phyloP scores from a whole-genome alignment of 495 filamentous ascomycete species.

The Lophium mytilinum region DNA sequence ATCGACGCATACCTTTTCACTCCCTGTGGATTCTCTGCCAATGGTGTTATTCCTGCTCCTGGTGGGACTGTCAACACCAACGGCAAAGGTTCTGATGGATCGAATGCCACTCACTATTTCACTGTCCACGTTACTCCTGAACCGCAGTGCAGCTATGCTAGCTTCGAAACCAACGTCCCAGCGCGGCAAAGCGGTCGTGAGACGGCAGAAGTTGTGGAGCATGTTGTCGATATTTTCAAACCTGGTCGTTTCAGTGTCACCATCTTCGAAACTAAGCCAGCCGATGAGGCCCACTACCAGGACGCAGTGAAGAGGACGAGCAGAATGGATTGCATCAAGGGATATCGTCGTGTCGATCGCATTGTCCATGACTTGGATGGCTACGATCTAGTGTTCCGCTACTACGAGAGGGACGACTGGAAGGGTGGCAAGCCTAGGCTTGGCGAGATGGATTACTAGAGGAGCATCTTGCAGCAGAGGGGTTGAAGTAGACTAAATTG shows the following conservation, averaged over 20 bases:
- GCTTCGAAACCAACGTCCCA: conserved; percentile 99
- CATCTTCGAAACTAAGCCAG: conserved; percentile 81
- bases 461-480: too few species aligned
- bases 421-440: conserved; percentile 67
- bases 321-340: conserved; percentile 74
- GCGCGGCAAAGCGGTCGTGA: conserved; percentile 77
- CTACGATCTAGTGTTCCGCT: conserved; percentile 94
- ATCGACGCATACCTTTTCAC: conserved; percentile 96
- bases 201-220: conserved; percentile 82
- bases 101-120: conserved; percentile 75
- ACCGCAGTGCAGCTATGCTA: conserved; percentile 96
- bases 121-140: conserved; percentile 98
- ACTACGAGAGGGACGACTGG: conserved; percentile 92
- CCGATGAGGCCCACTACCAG: conserved; percentile 32
- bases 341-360: conserved; percentile 84
- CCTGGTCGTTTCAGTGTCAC: conserved; percentile 96
- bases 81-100: conserved; percentile 25
- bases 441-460: conserved; percentile 46
- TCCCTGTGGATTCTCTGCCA: conserved; percentile 96
- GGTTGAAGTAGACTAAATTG: too few species aligned
- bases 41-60: conserved; percentile 86
- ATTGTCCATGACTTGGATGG: conserved; percentile 97
- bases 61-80: conserved; percentile 38
- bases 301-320: conserved; percentile 44
- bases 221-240: conserved; percentile 91